These are phyloP conservation scores for Ustilago cynodontis DNA, from an alignment of 1,284 basidiomycete genomes.

Conservation along the genomic window DNA sequence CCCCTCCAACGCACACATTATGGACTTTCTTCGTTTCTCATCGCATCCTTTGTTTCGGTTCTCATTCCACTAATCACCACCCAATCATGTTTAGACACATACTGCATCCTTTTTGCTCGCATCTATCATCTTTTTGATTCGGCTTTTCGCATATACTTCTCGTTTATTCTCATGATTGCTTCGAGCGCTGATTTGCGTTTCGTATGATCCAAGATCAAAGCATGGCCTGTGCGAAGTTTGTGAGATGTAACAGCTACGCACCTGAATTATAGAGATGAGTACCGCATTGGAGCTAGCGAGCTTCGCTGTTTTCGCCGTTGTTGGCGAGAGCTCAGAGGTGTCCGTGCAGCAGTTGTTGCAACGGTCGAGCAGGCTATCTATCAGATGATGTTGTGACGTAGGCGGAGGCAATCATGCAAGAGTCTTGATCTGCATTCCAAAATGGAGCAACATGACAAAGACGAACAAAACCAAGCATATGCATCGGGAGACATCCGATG, in stretches of 20 bases:
- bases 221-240: not conserved
- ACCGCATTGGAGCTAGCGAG: too few relatives aligned
- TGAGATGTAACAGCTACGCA: not conserved
- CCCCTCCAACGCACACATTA: not conserved
- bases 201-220: not conserved
- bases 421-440: too few relatives aligned
- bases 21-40: conserved; percentile 12
- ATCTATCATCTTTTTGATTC: not conserved
- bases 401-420: too few relatives aligned
- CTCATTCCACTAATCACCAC: not conserved
- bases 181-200: conserved; percentile 6
- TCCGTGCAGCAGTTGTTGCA: not conserved
- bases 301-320: not conserved
- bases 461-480: too few relatives aligned
- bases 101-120: conserved; percentile 7
- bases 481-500: too few relatives aligned
- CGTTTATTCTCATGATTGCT: not conserved
- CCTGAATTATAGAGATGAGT: not conserved
- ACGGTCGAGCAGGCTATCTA: not conserved
- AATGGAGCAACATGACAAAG: too few relatives aligned
- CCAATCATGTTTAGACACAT: conserved; percentile 8
- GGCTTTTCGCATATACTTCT: not conserved
- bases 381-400: too few relatives aligned
- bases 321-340: not conserved
- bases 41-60: not conserved